phyloP scores from a whole-genome alignment of 768 basidiomycete species.

The Termitomyces sp. region DNA sequence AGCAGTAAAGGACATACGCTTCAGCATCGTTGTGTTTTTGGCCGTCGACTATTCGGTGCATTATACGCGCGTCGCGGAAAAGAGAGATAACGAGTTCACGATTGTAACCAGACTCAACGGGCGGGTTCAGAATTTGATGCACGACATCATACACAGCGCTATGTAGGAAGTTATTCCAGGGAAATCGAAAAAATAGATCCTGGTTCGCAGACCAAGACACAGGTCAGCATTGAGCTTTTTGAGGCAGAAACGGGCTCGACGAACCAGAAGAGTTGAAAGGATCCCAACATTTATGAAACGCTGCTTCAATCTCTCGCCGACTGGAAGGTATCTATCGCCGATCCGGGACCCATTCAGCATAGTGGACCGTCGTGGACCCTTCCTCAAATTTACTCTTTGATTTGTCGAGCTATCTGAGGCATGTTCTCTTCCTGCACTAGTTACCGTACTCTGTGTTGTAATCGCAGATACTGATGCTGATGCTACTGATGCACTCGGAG shows the following conservation, averaged over 20 bases:
- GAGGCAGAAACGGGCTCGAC: conserved; percentile 19
- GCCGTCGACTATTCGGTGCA: conserved; percentile 84
- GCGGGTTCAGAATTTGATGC: conserved; percentile 91
- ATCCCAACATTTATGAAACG: conserved; percentile 73
- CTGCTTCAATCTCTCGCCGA: conserved; percentile 80
- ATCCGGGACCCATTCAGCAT: conserved; percentile 22
- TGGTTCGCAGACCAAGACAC: conserved; percentile 22
- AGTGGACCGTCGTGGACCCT: conserved; percentile 46
- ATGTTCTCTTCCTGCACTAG: conserved; percentile 19
- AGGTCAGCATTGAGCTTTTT: neutral
- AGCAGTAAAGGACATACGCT: conserved; percentile 40
- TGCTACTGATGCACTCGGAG: conserved; percentile 25
- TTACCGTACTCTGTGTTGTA: conserved; percentile 19
- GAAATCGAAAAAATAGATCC: conserved; percentile 95
- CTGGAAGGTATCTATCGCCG: conserved; percentile 37
- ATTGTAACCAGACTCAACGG: conserved; percentile 77
- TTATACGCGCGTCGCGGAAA: conserved; percentile 80
- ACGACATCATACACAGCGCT: conserved; percentile 94
- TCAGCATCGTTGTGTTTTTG: conserved; percentile 76
- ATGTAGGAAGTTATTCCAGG: conserved; percentile 97
- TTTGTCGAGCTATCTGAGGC: conserved; percentile 24
- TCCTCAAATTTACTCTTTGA: conserved; percentile 36
- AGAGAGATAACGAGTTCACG: conserved; percentile 78
- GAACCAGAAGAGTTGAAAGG: conserved; percentile 70
- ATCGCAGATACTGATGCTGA: conserved; percentile 26